Conservation (phyloP, 192 early-diverging fungal species). For the Pilaira anomala region DNA sequence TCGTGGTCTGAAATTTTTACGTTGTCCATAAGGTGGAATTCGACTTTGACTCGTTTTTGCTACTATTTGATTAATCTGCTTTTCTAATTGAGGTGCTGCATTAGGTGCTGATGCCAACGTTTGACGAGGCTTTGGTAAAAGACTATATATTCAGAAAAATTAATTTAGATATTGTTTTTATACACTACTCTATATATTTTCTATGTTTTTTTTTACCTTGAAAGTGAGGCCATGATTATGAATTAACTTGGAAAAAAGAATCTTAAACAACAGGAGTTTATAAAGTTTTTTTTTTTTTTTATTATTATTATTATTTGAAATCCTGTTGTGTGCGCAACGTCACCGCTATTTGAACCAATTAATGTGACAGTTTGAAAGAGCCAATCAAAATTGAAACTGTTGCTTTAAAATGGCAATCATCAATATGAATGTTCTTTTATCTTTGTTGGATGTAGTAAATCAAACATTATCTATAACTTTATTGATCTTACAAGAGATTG, state of each 20-base stretch:
- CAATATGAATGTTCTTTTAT: too few relatives aligned
- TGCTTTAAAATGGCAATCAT: too few relatives aligned
- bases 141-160: slow-evolving; percentile 15
- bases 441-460: too few relatives aligned
- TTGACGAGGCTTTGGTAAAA: slow-evolving; percentile 42
- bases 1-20: slow-evolving; percentile 76
- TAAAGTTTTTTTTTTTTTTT: too few relatives aligned
- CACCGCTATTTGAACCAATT: too few relatives aligned
- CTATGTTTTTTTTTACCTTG: slow-evolving; percentile 15
- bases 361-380: too few relatives aligned
- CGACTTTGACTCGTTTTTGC: slow-evolving; percentile 16
- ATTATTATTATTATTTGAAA: too few relatives aligned
- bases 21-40: slow-evolving; percentile 76
- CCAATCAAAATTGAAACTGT: too few relatives aligned
- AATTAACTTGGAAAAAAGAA: background rate
- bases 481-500: too few relatives aligned
- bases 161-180: background rate
- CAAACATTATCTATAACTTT: too few relatives aligned
- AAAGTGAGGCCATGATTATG: slow-evolving; percentile 13
- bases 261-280: too few relatives aligned
- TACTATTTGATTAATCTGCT: slow-evolving; percentile 35
- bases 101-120: slow-evolving; percentile 20
- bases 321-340: too few relatives aligned
- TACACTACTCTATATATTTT: background rate
- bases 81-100: slow-evolving; percentile 28